These are phyloP conservation scores for Cicer cuneatum DNA, from an alignment of 306 rosid genomes.

Conservation along the genomic window DNA sequence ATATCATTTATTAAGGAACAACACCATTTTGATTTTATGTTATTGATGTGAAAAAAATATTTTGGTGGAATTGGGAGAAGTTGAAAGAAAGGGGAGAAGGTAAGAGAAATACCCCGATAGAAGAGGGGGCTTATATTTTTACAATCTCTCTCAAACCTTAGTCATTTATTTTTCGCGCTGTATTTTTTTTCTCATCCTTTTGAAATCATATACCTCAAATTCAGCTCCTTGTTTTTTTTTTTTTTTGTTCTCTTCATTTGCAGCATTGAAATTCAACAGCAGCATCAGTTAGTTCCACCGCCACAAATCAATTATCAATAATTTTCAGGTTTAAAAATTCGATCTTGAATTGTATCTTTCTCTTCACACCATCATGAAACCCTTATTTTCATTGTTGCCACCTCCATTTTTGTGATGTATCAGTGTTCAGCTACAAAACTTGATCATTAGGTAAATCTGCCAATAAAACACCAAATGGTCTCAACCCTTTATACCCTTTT, in stretches of 20 bases:
- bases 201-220: neutral
- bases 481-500: slow-evolving; percentile 40
- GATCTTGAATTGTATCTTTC: slow-evolving; percentile 36
- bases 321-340: neutral
- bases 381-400: slow-evolving; percentile 23
- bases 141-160: slow-evolving; percentile 11
- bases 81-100: neutral
- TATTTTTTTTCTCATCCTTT: slow-evolving; percentile 13
- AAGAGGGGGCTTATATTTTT: slow-evolving; percentile 1
- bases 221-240: neutral
- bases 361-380: slow-evolving; percentile 20
- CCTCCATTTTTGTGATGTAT: slow-evolving; percentile 37
- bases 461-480: slow-evolving; percentile 37
- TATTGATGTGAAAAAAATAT: neutral
- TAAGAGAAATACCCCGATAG: slow-evolving; percentile 1
- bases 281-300: slow-evolving; percentile 5
- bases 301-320: slow-evolving; percentile 18
- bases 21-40: neutral
- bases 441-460: slow-evolving; percentile 52
- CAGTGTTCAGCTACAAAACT: neutral
- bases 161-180: slow-evolving; percentile 1
- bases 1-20: neutral
- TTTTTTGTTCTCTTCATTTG: neutral
- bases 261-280: slow-evolving; percentile 36
- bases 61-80: neutral